Conservation (phyloP, 139 green algal species). For the Pseudopediastrum boryanum region DNA sequence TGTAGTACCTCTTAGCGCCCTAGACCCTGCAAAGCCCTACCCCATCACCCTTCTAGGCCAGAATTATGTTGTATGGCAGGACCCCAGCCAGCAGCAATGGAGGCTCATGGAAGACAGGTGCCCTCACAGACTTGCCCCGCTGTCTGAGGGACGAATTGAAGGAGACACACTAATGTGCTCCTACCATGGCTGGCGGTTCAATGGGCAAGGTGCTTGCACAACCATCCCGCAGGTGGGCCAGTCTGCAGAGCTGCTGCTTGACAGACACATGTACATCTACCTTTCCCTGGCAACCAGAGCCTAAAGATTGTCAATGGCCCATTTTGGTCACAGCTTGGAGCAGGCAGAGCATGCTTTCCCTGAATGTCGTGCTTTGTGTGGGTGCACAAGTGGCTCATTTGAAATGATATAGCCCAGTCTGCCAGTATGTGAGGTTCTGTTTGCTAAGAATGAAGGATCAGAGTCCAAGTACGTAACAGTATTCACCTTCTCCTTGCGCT, state of each 20-base stretch:
- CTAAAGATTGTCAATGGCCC: no score
- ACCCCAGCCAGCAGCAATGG: constrained; percentile 20
- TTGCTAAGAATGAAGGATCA: no score
- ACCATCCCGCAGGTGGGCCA: constrained; percentile 53
- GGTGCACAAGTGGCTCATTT: no score
- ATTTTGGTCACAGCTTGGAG: no score
- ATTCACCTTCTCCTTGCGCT: no score
- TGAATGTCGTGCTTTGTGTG: no score
- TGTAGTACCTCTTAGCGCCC: neutral
- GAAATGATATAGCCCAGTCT: no score
- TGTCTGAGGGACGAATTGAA: constrained; percentile 69
- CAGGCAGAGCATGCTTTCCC: no score
- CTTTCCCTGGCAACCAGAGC: no score
- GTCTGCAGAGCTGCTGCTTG: neutral
- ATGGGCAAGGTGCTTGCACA: constrained; percentile 42
- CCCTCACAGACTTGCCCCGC: constrained; percentile 55
- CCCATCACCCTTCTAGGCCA: constrained; percentile 42
- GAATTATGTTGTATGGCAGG: constrained; percentile 48
- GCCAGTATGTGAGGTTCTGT: no score
- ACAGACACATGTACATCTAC: no score
- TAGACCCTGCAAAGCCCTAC: constrained; percentile 32
- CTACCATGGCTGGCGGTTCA: constrained; percentile 57
- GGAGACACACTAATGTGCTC: constrained; percentile 56
- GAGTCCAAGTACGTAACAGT: no score
- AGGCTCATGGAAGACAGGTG: constrained; percentile 33